phyloP scores from a whole-genome alignment of 176 grass and related monocot species.

The Aegilops longissima region DNA sequence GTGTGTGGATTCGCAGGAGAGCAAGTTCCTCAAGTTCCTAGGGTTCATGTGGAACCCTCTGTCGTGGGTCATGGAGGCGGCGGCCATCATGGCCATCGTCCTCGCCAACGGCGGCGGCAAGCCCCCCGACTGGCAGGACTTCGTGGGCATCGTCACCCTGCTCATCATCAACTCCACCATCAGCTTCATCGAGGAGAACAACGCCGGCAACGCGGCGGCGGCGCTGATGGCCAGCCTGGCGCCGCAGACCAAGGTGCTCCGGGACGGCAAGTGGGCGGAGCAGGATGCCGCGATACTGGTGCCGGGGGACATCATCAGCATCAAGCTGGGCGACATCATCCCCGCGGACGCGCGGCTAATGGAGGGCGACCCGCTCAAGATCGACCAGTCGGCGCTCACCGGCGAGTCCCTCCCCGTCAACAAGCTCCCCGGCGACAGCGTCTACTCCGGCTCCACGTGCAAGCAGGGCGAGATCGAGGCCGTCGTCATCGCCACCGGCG shows the following conservation, averaged over 20 bases:
- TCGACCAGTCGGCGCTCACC: slow-evolving; percentile 85
- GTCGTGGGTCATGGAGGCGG: slow-evolving; percentile 91
- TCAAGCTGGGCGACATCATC: slow-evolving; percentile 94
- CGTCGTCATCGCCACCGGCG: slow-evolving; percentile 75
- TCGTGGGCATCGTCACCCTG: slow-evolving; percentile 66
- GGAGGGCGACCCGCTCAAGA: slow-evolving; percentile 87
- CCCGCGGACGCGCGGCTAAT: slow-evolving; percentile 76
- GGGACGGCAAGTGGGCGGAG: slow-evolving; percentile 82
- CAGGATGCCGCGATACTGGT: slow-evolving; percentile 75
- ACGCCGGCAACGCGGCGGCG: slow-evolving; percentile 80
- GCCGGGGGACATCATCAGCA: slow-evolving; percentile 84
- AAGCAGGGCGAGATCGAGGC: slow-evolving; percentile 97
- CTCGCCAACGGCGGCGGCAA: slow-evolving; percentile 51
- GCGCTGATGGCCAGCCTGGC: slow-evolving; percentile 93
- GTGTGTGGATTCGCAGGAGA: slow-evolving; percentile 46
- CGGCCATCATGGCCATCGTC: slow-evolving; percentile 74
- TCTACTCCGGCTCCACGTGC: slow-evolving; percentile 92
- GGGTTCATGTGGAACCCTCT: slow-evolving; percentile 99
- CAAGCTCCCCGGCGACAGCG: slow-evolving; percentile 53
- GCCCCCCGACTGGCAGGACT: slow-evolving; percentile 87
- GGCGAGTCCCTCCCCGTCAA: slow-evolving; percentile 82
- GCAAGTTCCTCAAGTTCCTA: slow-evolving; percentile 73
- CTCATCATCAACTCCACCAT: slow-evolving; percentile 92
- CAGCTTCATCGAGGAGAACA: slow-evolving; percentile 93
- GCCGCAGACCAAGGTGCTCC: slow-evolving; percentile 71